Base-by-base conservation (phyloP, 2,329 filamentous ascomycete genomes). In the Mycosphaerelloides madeirae region DNA sequence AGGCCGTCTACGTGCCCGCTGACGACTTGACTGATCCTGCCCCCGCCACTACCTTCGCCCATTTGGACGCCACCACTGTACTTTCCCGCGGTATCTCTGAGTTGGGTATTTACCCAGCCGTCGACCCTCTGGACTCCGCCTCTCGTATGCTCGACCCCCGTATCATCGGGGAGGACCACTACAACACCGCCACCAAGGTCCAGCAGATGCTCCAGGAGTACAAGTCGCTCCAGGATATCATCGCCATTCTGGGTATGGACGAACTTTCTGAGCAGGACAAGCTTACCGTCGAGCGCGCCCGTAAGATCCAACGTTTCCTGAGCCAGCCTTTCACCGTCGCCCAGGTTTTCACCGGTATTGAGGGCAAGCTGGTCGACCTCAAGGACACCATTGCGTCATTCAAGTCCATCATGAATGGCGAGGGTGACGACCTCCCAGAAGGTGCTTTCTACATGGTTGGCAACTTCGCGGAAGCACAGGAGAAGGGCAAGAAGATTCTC, bases 141-240 rank as follows among this genome's bases (percentile, higher is more conserved):
- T 97, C 90, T 60, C 90, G 93, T 83, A 96, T 98, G 86, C 80
- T 98, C 68, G 93, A 97, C 79, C 88, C 93, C 75, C 90, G 93
- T 87, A 83, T 98, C 68, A 86, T 98, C 67, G 93, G 93, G 72
- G 80, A 97, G 68, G 93, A 98, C 54, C 93, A 98, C 82, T 98
- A 98, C 84, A 72, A 89, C 54, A 91, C 83, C 65, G 93, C 93
- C 72, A 87, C 86, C 72, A 84, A 84, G 65, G 93, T 98, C 68
- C 93, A 98, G 81, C 89, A 95, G 79, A 97, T 96, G 76, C 85
- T 98, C 71, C 93, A 98, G 79, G 93, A 97, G 81, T 98, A 98
- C 87, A 97, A 97, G 87, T 97, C 91, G 57, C 88, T 98, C 61
- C 93, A 98, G 80, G 93, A 98, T 80, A 98, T 98, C 84, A 67